Base-by-base conservation (phyloP, 768 basidiomycete genomes). In the Ephemerocybe angulata region DNA sequence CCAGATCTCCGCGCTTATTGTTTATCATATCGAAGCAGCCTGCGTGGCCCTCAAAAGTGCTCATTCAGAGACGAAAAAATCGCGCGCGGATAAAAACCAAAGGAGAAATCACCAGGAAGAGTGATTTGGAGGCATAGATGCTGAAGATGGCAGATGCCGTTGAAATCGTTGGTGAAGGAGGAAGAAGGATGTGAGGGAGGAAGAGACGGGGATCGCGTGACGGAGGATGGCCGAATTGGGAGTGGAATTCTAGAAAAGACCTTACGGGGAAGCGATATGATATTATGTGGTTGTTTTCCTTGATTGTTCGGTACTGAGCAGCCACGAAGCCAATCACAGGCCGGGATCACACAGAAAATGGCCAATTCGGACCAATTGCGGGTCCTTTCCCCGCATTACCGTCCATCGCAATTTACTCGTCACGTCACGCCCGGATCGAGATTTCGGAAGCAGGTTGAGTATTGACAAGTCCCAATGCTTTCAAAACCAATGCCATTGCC, bases 351-450 rank as follows among this genome's bases (percentile, higher is more conserved):
- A 49, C 42, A 54, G 35, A 54, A 49, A 50, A 33, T 42, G 35
- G 22, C 54, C 48, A 24, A 50, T 55, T 55, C 46, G 54, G 54
- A 55, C 47, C 40, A 50, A 50, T 49, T 55, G 54, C 54, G 54
- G 54, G 33, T 29, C 37, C 37, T 50, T 55, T 40, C 54, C 54
- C 54, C 54, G 54, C 54, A 55, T 50, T 41, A 55, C 54, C 48
- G 54, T 50, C 43, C 48, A 50, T 38, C 27, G 60, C 54, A 63
- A 63, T 61, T 63, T 61, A 61, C 38, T 40, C 38, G 69, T 70
- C 67, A 67, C 70, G 71, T 72, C 67, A 70, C 65, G 60, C 55
- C 46, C n/a, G 35, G 59, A 65, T 67, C 67, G 55, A 66, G 70
- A 71, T 71, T 57, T 53, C 56, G 63, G 65, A 51, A 55, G 52